These are phyloP conservation scores for Mycena alexandri DNA, from an alignment of 768 basidiomycete species.

Conservation along the genomic window DNA sequence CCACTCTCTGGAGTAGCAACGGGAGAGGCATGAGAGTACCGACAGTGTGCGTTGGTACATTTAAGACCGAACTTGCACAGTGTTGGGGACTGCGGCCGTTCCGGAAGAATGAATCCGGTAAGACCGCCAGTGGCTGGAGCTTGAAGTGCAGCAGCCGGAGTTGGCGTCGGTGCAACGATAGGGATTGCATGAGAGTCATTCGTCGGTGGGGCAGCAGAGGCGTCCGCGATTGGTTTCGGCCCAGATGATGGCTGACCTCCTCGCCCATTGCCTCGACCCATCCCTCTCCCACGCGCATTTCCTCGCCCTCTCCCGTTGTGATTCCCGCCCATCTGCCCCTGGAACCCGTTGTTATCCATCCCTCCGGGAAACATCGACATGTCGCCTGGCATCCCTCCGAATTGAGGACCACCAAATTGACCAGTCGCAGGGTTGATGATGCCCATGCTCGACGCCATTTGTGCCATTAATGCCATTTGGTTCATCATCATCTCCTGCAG, in stretches of 20 bases:
- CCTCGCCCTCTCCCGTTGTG: conserved; percentile 59
- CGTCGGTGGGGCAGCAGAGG: conserved; percentile 17
- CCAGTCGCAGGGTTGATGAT: conserved; percentile 74
- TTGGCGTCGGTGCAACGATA: conserved; percentile 47
- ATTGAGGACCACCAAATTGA: conserved; percentile 67
- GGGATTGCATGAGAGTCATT: conserved; percentile 42
- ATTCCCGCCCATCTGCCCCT: conserved; percentile 46
- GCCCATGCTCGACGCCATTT: conserved; percentile 89
- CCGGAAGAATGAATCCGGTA: conserved; percentile 70
- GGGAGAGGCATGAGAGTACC: conserved; percentile 96
- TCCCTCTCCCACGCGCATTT: conserved; percentile 60
- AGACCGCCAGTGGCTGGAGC: conserved; percentile 47
- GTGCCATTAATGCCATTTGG: conserved; percentile 94
- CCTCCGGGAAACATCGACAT: conserved; percentile 62
- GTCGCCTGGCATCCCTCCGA: conserved; percentile 65
- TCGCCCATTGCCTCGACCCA: conserved; percentile 64
- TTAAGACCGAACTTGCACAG: conserved; percentile 95
- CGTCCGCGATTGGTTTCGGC: conserved; percentile 41
- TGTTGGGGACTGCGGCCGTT: conserved; percentile 87
- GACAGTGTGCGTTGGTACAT: conserved; percentile 90
- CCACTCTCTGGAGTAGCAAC: conserved; percentile 96
- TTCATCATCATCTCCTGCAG: conserved; percentile 93
- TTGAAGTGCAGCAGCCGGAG: conserved; percentile 38
- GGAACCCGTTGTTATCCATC: conserved; percentile 55
- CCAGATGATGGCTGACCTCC: conserved; percentile 48